Base-by-base conservation (phyloP, 495 filamentous ascomycete species). In the Penicillium waksmanii region DNA sequence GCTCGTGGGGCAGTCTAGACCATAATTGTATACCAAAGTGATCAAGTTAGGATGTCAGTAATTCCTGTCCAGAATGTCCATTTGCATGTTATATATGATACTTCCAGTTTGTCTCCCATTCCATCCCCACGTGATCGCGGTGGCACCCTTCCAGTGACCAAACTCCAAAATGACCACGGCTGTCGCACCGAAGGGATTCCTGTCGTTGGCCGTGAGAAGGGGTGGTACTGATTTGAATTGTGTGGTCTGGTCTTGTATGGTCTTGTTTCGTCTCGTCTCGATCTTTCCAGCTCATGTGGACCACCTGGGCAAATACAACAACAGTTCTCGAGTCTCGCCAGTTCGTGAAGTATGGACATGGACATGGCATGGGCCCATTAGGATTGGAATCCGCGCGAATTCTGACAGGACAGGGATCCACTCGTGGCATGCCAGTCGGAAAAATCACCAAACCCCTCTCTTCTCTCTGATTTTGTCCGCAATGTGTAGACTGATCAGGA, bases 341-440 rank as follows among this genome's bases (percentile, higher is more conserved):
- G 5, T 44, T 17, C 4, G n/a, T 6, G n/a, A n/a, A 19, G 15
- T 5, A 13, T 38, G 23, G 44, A 48, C 7, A 11, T 11, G 17
- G 44, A 12, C 36, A 38, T 12, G 38, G 61, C 52, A 59, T 59
- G 61, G 61, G 56, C 56, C 60, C 61, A 63, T 58, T 56, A n/a
- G 8, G 42, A 44, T 38, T 38, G 27, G 27, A 40, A 13, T 38
- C 25, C 36, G 27, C 49, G 51, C 42, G 35, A 51, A 40, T 57
- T 63, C 61, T 65, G 63, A 65, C 63, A 65, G 36, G 36, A n/a
- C 12, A 2, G 54, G 62, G 58, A 58, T 61, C 63, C 63, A 65
- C 58, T 49, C 33, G 42, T 19, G 40, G 36, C 35, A 34, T 44
- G 60, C 51, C 40, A 43, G 40, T 44, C 42, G 42, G 42, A 13